Base-by-base conservation (phyloP, 1,139 yeast species). In the Sugiyamaella grinbergsii region DNA sequence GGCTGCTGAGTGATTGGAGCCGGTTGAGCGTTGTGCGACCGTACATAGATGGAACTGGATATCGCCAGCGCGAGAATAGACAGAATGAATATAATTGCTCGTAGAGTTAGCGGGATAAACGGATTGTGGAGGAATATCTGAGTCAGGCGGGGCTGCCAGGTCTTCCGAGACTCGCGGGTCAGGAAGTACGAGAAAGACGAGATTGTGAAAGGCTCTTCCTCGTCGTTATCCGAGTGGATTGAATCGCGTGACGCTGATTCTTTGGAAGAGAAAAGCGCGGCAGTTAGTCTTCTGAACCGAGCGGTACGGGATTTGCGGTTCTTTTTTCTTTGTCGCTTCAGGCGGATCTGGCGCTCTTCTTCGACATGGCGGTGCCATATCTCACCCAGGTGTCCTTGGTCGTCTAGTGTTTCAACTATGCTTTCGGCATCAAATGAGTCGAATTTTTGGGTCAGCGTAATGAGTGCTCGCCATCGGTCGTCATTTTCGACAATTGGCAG, bases 41-140 rank as follows among this genome's bases (percentile, higher is more conserved):
- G 54, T 38, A 58, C 55, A 47, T 59, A 56, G 23, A 60, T 57
- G 4, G 69, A 62, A 28, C 62, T 42, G 0, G 69, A 67, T 13
- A 65, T 51, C 1, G 63, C 66, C 43, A 65, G 53, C 0, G 68
- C 68, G 20, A 56, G 54, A 5, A 61, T 57, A 1, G 69, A 64
- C 3, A 65, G 56, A 31, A 81, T 66, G 40, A 88, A 76, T 45
- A 86, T 87, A 48, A 84, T 72, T 1, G 88, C 70, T 56, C 98
- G 74, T 57, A 91, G 76, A 13, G 86, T 76, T 47, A 93, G 73
- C 0, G 97, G 97, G 6, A 90, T 76, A 59, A 86, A 81, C 11
- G 95, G 94, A 64, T 86, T 88, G 58, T 82, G 81, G 50, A 88
- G 76, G 42, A 90, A 72, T 15, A 85, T 71, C 42, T 82, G 72